A percentile compares a stretch with the other conserved stretches of the same genome.
Evolutionary conservation across 176 grass and related monocot genomes (phyloP).

Genomic region (Tuctoria greenei): DNA sequence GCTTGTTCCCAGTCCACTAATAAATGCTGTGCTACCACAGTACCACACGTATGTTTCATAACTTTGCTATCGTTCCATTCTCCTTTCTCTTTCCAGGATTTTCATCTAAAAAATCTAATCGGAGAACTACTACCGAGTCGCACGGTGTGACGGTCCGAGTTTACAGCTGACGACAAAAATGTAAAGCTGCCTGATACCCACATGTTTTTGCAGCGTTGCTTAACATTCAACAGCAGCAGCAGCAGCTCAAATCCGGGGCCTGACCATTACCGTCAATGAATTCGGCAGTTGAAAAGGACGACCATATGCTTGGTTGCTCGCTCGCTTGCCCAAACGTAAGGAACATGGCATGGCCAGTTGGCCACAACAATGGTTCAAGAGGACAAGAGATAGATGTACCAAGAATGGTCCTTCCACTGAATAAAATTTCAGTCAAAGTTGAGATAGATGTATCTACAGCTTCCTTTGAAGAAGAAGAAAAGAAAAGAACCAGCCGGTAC

Average conservation of each 20-base stretch:
- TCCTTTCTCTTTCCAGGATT: background rate
- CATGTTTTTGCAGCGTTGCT: background rate
- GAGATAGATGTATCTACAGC: constrained; percentile 53
- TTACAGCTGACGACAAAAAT: background rate
- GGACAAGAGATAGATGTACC: background rate
- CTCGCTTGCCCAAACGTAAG: constrained; percentile 4
- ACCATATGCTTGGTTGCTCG: background rate
- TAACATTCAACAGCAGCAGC: constrained; percentile 8
- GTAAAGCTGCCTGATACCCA: background rate
- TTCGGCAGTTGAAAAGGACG: constrained; percentile 20
- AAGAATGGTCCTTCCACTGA: constrained; percentile 12
- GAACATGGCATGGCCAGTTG: background rate
- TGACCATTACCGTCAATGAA: constrained; percentile 16
- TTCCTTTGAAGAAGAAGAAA: constrained; percentile 44
- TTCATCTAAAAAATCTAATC: background rate
- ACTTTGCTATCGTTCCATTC: constrained; percentile 9
- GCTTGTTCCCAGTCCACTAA: constrained; percentile 9
- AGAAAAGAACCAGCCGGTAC: constrained; percentile 48
- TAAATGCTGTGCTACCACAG: background rate
- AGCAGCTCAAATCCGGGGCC: background rate
- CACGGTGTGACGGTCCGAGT: background rate
- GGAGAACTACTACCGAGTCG: background rate
- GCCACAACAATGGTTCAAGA: constrained; percentile 4
- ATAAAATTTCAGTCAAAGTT: constrained; percentile 27
- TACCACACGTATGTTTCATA: background rate